Percentiles rank a stretch among this genome's conserved stretches.
Conservation (phyloP, 371 early-diverging fungal species). For the Actinomortierella ambigua region DNA sequence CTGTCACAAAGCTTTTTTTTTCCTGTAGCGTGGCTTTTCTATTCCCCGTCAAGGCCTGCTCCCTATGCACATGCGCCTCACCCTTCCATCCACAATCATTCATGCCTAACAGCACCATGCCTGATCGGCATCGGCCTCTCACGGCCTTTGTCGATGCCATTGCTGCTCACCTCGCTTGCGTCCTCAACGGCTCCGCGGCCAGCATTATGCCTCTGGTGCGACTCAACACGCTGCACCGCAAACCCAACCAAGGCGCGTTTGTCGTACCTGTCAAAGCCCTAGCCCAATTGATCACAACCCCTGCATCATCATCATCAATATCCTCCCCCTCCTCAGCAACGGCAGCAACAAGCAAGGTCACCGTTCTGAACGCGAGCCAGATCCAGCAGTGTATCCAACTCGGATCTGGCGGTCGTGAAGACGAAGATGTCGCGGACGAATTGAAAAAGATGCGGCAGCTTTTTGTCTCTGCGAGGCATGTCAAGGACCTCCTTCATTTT, state of each 20-base stretch:
- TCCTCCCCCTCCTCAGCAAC: too few species aligned
- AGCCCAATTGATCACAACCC: too few species aligned
- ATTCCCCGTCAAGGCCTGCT: too few species aligned
- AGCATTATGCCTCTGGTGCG: constrained; percentile 21
- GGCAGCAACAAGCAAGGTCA: too few species aligned
- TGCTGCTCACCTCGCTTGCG: constrained; percentile 19
- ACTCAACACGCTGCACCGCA: constrained; percentile 22
- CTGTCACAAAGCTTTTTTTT: too few species aligned
- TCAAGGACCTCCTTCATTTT: constrained; percentile 25
- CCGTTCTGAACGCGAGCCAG: neutral
- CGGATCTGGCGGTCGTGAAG: constrained; percentile 1
- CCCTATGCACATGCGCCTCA: too few species aligned
- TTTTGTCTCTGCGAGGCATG: constrained; percentile 3
- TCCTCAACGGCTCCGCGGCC: constrained; percentile 7
- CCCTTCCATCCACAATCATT: too few species aligned
- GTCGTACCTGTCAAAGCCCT: constrained; percentile 26
- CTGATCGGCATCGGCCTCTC: too few species aligned
- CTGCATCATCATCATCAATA: too few species aligned
- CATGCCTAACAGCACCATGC: too few species aligned
- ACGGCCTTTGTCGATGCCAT: constrained; percentile 2
- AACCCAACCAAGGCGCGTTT: constrained; percentile 23
- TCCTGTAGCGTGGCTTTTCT: too few species aligned
- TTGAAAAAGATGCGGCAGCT: neutral
- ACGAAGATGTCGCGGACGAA: too few species aligned
- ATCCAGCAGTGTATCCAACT: constrained; percentile 5